A percentile compares a stretch with the other conserved stretches of the same genome.
Conservation (phyloP, 2,329 filamentous ascomycete genomes). For the Teratosphaeria epicoccoides region DNA sequence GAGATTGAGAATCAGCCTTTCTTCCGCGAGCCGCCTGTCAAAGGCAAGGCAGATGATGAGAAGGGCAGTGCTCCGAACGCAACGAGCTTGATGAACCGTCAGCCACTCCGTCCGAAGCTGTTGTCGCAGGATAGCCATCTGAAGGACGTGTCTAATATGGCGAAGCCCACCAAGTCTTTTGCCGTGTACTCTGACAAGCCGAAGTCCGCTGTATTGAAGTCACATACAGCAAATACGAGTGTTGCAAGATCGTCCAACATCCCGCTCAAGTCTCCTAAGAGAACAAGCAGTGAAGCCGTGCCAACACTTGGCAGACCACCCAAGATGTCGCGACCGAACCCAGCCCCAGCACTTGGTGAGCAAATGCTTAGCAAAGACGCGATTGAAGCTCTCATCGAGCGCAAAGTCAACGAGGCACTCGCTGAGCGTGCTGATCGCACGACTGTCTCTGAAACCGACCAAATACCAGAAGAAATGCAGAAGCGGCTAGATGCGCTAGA, state of each 20-base stretch:
- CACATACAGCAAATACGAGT: slow-evolving; percentile 4
- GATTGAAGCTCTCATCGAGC: slow-evolving; percentile 86
- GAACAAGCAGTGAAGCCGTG: slow-evolving; percentile 34
- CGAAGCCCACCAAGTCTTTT: slow-evolving; percentile 73
- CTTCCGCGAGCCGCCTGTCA: slow-evolving; percentile 38
- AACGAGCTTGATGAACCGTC: slow-evolving; percentile 41
- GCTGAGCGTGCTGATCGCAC: slow-evolving; percentile 52
- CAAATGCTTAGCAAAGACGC: slow-evolving; percentile 45
- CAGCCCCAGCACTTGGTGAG: slow-evolving; percentile 15
- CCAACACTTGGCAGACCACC: slow-evolving; percentile 27
- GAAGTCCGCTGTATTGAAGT: slow-evolving; percentile 32
- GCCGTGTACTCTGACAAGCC: slow-evolving; percentile 71
- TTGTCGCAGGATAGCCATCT: slow-evolving; percentile 59
- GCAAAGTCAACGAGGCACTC: slow-evolving; percentile 80
- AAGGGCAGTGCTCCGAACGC: slow-evolving; percentile 24
- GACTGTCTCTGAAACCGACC: slow-evolving; percentile 10
- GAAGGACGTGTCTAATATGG: slow-evolving; percentile 40
- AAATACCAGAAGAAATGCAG: slow-evolving; percentile 66
- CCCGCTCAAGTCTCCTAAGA: slow-evolving; percentile 26
- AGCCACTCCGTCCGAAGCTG: slow-evolving; percentile 68
- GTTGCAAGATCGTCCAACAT: slow-evolving; percentile 15
- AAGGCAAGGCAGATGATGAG: slow-evolving; percentile 28
- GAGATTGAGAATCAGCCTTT: slow-evolving; percentile 94
- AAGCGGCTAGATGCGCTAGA: slow-evolving; percentile 74
- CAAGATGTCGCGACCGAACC: slow-evolving; percentile 29